These are phyloP conservation scores for Saccharomyces hybrid DNA, from an alignment of 1,139 yeast species.

Conservation along the genomic window DNA sequence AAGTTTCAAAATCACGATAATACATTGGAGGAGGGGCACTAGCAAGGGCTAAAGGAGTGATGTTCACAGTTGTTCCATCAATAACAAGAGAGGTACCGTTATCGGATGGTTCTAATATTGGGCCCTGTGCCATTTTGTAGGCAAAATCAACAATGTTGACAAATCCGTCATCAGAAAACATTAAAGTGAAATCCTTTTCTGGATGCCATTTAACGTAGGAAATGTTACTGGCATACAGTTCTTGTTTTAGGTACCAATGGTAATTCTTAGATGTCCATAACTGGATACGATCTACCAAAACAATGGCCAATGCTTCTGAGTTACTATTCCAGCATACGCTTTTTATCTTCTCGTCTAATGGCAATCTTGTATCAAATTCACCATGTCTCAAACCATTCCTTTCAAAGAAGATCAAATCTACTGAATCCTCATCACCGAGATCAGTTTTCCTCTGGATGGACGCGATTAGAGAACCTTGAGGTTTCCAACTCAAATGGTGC, in stretches of 20 bases:
- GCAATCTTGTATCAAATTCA: conserved; percentile 65
- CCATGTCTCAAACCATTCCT: conserved; percentile 91
- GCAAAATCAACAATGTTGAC: conserved; percentile 66
- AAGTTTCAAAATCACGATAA: conserved; percentile 54
- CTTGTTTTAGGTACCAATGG: conserved; percentile 92
- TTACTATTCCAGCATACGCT: conserved; percentile 73
- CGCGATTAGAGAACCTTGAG: conserved; percentile 83
- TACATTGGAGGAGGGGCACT: conserved; percentile 94
- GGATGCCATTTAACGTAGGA: conserved; percentile 73
- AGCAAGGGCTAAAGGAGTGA: conserved; percentile 79
- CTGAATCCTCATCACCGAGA: conserved; percentile 31
- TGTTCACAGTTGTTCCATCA: conserved; percentile 62
- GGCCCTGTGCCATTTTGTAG: conserved; percentile 57
- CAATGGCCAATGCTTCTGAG: conserved; percentile 71
- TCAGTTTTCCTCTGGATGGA: conserved; percentile 53
- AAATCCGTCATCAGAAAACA: conserved; percentile 48
- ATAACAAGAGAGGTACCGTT: conserved; percentile 71
- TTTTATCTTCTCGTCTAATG: conserved; percentile 39
- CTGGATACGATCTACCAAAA: conserved; percentile 53
- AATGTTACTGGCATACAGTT: conserved; percentile 40
- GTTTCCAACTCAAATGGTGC: conserved; percentile 73
- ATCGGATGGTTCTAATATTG: conserved; percentile 59
- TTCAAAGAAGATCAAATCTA: conserved; percentile 70
- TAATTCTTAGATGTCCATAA: conserved; percentile 90
- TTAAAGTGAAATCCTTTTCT: conserved; percentile 69